These are phyloP conservation scores for Epichloe baconii DNA, from an alignment of 2,329 filamentous ascomycete species.

Conservation along the genomic window DNA sequence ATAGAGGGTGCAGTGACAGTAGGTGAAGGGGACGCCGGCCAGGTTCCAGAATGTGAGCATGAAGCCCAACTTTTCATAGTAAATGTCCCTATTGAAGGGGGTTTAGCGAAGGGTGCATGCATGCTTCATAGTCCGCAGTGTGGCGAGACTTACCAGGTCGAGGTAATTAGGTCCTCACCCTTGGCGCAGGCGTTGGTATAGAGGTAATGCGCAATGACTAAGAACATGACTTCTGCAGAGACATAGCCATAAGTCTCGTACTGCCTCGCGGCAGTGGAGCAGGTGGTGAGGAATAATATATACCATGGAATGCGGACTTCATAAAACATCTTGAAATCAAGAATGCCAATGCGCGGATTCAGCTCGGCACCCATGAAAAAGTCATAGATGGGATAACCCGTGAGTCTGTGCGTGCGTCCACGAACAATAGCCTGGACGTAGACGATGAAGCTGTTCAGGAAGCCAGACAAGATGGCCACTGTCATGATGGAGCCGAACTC, in stretches of 20 bases:
- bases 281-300: conserved; percentile 62
- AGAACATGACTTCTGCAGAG: conserved; percentile 66
- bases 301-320: conserved; percentile 90
- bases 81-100: conserved; percentile 51
- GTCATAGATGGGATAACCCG: conserved; percentile 66
- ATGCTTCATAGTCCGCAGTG: too few species aligned
- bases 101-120: too few species aligned
- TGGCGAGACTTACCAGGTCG: conserved; percentile 43
- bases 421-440: conserved; percentile 75
- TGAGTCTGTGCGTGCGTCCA: conserved; percentile 58
- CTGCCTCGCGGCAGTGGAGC: conserved; percentile 64
- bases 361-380: conserved; percentile 87
- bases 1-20: conserved; percentile 89
- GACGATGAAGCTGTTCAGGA: conserved; percentile 66
- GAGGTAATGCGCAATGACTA: conserved; percentile 80
- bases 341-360: conserved; percentile 62
- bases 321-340: conserved; percentile 94
- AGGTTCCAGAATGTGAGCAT: conserved; percentile 98
- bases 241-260: conserved; percentile 78
- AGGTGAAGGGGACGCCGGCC: conserved; percentile 77
- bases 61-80: conserved; percentile 93
- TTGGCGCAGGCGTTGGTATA: conserved; percentile 90
- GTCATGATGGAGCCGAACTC: conserved; percentile 89
- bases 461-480: conserved; percentile 89
- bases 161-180: conserved; percentile 80